Evolutionary conservation across 1,139 yeast genomes (phyloP), one percentile per base, ranked within the genome.

Genomic region (Debaryomyces nepalensis): DNA sequence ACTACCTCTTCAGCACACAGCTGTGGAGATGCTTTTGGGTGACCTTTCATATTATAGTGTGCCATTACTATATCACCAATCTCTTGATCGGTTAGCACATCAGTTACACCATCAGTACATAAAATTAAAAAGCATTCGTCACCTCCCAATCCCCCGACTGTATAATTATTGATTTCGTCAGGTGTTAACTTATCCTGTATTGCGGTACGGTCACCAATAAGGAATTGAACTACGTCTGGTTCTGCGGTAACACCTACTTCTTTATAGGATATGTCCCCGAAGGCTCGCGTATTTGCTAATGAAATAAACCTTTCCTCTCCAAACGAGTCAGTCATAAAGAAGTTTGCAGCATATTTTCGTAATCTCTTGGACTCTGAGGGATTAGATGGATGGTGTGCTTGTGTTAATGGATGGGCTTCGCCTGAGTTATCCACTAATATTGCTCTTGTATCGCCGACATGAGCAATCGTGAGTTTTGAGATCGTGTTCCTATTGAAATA

Each of bases 371-470:
- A 79, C 61, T 93, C 99, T 11, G 80, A 70, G 1, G 91, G 86
- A 39, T 90, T 84, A 1, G 88, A 80, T 3, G 98, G 96, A 63
- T 91, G 97, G 62, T 93, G 99, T 23, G 82, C 79, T 31, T 79
- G 75, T 0, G 96, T 88, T 43, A 93, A 66, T 8, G 87, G 74
- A 54, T 85, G 91, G 0, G 96, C 96, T 33, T 78, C 70, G 2
- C 99, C 98, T 46, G 73, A 66, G 45, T 75, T 75, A 57, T 86
- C 95, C 48, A 90, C 87, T 18, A 93, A 57, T 4, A 93, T 77
- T n/a, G 96, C 91, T 50, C 88, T 77, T 3, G 97, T 87, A 59
- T 93, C 99, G 3, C 99, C 99, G n/a, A 91, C 84, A 59, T 93
- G 99, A 1, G 95, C 93, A 16, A 91, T 79, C 1, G 88, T 77